phyloP scores from a whole-genome alignment of 805 yeast genomes.

The Candida hungchunana region DNA sequence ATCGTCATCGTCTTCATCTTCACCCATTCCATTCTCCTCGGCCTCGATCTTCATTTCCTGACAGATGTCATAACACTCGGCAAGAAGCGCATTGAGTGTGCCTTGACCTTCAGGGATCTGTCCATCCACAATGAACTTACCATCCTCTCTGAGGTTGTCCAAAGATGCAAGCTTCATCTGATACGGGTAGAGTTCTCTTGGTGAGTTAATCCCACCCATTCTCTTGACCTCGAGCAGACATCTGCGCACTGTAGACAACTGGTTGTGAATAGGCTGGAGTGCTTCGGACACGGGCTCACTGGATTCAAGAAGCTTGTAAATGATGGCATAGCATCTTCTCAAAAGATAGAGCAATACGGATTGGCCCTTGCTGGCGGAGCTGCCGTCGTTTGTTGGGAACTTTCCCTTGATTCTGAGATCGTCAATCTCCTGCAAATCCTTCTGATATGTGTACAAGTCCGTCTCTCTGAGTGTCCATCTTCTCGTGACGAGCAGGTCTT shows the following conservation, averaged over 20 bases:
- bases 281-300: slow-evolving; percentile 96
- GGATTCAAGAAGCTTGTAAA: slow-evolving; percentile 83
- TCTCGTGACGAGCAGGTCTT: slow-evolving; percentile 81
- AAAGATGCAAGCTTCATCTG: slow-evolving; percentile 90
- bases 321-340: slow-evolving; percentile 86
- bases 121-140: slow-evolving; percentile 83
- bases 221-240: slow-evolving; percentile 87
- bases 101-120: slow-evolving; percentile 99
- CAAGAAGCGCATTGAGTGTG: slow-evolving; percentile 80
- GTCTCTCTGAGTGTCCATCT: slow-evolving; percentile 98
- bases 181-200: slow-evolving; percentile 91
- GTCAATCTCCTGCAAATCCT: slow-evolving; percentile 68
- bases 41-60: slow-evolving; percentile 87
- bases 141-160: slow-evolving; percentile 84
- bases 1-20: slow-evolving; percentile 25
- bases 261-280: slow-evolving; percentile 89
- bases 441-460: slow-evolving; percentile 82
- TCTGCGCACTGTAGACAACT: slow-evolving; percentile 83
- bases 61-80: slow-evolving; percentile 91
- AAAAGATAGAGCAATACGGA: slow-evolving; percentile 67
- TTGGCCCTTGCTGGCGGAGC: slow-evolving; percentile 45
- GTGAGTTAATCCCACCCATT: slow-evolving; percentile 84
- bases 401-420: slow-evolving; percentile 61
- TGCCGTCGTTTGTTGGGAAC: slow-evolving; percentile 34
- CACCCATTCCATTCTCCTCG: slow-evolving; percentile 36